Evolutionary conservation across 73 alveolate species (phyloP).

Genomic region (Symbiodinium natans): DNA sequence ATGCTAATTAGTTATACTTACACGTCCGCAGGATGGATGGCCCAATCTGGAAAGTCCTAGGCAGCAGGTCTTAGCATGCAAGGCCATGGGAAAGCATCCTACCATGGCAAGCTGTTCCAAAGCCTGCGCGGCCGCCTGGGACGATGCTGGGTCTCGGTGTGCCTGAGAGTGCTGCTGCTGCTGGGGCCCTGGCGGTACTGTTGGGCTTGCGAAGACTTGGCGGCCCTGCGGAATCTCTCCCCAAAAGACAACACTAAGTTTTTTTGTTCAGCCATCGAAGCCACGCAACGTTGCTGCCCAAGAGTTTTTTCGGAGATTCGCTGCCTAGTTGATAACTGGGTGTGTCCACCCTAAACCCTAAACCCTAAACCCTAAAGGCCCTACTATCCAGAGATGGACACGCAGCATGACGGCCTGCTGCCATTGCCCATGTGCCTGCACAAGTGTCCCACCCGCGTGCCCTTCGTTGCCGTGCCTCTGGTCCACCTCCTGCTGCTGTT

Average conservation of each 20-base stretch:
- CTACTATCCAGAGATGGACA: not conserved
- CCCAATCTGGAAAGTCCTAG: not conserved
- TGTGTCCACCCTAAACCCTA: no score
- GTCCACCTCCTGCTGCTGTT: not conserved
- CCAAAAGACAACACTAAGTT: no score
- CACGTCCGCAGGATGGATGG: not conserved
- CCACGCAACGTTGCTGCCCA: no score
- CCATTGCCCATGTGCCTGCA: not conserved
- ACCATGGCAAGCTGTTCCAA: not conserved
- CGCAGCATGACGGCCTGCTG: not conserved
- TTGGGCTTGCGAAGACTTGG: slow-evolving; percentile 8
- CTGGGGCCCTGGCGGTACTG: not conserved
- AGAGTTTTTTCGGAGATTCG: no score
- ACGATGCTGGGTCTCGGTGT: not conserved
- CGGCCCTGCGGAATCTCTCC: not conserved
- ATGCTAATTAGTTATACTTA: no score
- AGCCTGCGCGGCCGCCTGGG: not conserved
- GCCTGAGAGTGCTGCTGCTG: not conserved
- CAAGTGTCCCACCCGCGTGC: not conserved
- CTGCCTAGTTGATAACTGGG: no score
- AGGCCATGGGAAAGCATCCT: not conserved
- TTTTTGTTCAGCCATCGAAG: no score
- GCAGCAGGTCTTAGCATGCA: not conserved
- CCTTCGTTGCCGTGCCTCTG: not conserved
- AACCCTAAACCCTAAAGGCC: no score